Evolutionary conservation across 768 basidiomycete species (phyloP).

Genomic region (Leccinum sublutescens): DNA sequence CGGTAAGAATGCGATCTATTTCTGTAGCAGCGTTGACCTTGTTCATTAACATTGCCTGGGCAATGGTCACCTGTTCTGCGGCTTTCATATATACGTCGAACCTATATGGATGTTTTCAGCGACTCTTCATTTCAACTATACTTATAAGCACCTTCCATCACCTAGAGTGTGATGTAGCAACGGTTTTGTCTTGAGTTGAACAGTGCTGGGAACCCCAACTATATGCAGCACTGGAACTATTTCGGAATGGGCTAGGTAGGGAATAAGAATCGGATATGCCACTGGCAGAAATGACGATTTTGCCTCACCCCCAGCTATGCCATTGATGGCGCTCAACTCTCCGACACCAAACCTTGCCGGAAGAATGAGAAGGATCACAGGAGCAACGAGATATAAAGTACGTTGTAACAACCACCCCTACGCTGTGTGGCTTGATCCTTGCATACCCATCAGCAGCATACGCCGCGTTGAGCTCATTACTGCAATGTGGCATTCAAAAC

Average conservation of each 20-base stretch:
- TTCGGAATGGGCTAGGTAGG: slow-evolving; percentile 66
- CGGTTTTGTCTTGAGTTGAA: slow-evolving; percentile 67
- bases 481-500: slow-evolving; percentile 26
- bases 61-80: slow-evolving; percentile 68
- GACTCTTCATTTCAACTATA: not conserved
- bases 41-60: slow-evolving; percentile 59
- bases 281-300: not conserved
- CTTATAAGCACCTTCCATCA: slow-evolving; percentile 56
- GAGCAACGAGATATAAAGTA: slow-evolving; percentile 26
- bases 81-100: slow-evolving; percentile 81
- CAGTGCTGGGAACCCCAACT: slow-evolving; percentile 77
- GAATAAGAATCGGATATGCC: slow-evolving; percentile 2
- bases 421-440: slow-evolving; percentile 69
- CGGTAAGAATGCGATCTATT: slow-evolving; percentile 77
- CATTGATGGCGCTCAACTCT: slow-evolving; percentile 84
- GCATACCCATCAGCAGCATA: slow-evolving; percentile 96
- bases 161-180: slow-evolving; percentile 89
- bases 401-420: slow-evolving; percentile 81
- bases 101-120: slow-evolving; percentile 33
- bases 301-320: slow-evolving; percentile 66
- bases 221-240: slow-evolving; percentile 90
- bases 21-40: slow-evolving; percentile 57
- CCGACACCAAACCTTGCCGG: slow-evolving; percentile 81
- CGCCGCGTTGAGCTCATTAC: slow-evolving; percentile 82
- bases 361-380: not conserved